Evolutionary conservation across 179 eudicot species (phyloP), one percentile per base, ranked within the genome.

Genomic region (Amaranthus tricolor): DNA sequence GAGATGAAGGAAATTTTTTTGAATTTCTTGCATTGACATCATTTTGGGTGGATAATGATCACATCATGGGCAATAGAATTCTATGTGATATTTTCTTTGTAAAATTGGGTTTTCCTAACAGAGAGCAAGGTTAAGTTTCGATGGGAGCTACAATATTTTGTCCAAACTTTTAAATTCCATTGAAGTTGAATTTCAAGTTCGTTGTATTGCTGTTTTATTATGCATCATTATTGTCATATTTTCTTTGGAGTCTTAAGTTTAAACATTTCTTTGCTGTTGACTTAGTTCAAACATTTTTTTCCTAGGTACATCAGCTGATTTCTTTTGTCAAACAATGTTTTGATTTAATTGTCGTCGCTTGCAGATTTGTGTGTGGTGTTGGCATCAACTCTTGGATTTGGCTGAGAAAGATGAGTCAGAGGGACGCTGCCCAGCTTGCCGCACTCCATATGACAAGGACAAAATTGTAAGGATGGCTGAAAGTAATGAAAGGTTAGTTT

Each of bases 351-450:
- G 14, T 60, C 15, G 11, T 7, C 55, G 6, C 54, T 5, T 68
- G 50, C 87, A 96, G 98, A 85, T 93, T 67, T 96, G 99, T 86
- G 96, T 96, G 77, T 96, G 99, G 99, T 96, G 99, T 76, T 96
- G 97, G 98, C 96, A 96, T 88, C 98, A 96, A 78, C 87, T 96
- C 51, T 91, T 96, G 90, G 97, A 93, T 77, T 91, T 96, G 99
- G 99, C 98, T 68, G 95, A 88, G 81, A 90, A 90, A 82, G 93
- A 86, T 68, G 90, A 81, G 68, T 81, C 85, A 40, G 97, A 90
- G 79, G 98, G 96, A 52, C 85, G 91, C 17, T 90, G 93, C 62
- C 93, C 91, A 57, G 97, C 93, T 52, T 90, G 93, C 73, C 91
- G 96, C 54, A 80, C 84, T 59, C 87, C 90, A 48, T 91, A 91